These are phyloP conservation scores for Boletus rufocinnamomeus DNA, from an alignment of 768 basidiomycete genomes.

Conservation along the genomic window DNA sequence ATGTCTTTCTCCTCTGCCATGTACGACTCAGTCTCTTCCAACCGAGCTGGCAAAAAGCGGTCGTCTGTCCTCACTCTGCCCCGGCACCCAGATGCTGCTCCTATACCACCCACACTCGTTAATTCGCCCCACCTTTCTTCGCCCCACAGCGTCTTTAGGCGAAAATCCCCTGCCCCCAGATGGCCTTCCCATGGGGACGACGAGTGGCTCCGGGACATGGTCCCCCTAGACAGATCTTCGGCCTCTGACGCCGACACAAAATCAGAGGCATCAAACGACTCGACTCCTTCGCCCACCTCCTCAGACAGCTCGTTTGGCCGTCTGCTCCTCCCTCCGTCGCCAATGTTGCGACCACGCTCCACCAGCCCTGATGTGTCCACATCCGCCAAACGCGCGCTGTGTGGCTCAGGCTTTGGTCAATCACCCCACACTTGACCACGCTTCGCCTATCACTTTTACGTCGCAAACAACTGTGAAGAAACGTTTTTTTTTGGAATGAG, in stretches of 20 bases:
- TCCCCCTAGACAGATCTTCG: constrained; percentile 38
- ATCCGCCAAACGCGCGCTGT: constrained; percentile 11
- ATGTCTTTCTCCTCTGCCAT: constrained; percentile 22
- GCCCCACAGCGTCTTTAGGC: constrained; percentile 50
- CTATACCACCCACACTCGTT: constrained; percentile 59
- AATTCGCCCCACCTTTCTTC: constrained; percentile 57
- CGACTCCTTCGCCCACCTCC: constrained; percentile 23
- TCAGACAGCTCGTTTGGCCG: constrained; percentile 21
- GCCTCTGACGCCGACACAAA: constrained; percentile 15
- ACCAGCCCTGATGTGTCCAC: constrained; percentile 18
- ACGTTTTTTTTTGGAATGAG: constrained; percentile 33
- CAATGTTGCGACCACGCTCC: constrained; percentile 28
- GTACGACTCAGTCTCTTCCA: constrained; percentile 13
- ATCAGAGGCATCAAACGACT: constrained; percentile 19
- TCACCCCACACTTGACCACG: constrained; percentile 16
- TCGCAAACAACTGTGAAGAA: constrained; percentile 14
- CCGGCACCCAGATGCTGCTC: constrained; percentile 39
- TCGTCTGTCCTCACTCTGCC: constrained; percentile 20
- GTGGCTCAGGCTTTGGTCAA: constrained; percentile 16
- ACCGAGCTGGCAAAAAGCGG: constrained; percentile 16
- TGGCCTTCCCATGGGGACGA: constrained; percentile 54
- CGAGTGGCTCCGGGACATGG: constrained; percentile 64
- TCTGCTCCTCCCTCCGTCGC: constrained; percentile 20
- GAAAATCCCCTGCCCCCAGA: constrained; percentile 34
- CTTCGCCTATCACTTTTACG: constrained; percentile 27